These are phyloP conservation scores for Tetrapisispora taiwanensis DNA, from an alignment of 805 yeast species.

Conservation along the genomic window DNA sequence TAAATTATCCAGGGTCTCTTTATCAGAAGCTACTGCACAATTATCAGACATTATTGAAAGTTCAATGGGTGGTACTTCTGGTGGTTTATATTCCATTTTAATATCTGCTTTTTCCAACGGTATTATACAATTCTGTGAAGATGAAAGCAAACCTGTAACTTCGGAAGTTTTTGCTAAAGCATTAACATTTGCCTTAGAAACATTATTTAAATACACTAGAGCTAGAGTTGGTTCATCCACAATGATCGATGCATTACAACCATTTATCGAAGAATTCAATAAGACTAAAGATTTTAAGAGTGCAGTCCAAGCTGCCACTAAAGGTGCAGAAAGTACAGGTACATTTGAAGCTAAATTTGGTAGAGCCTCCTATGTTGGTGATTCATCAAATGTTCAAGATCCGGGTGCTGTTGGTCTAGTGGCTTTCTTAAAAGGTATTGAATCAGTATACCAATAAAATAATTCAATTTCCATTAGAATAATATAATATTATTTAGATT, in stretches of 20 bases:
- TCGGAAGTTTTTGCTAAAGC: conserved; percentile 37
- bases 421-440: conserved; percentile 36
- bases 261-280: conserved; percentile 60
- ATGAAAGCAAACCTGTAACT: conserved; percentile 24
- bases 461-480: no score
- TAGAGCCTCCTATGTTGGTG: conserved; percentile 86
- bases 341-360: conserved; percentile 79
- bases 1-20: conserved; percentile 30
- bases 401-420: conserved; percentile 91
- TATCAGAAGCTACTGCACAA: conserved; percentile 51
- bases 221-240: conserved; percentile 89
- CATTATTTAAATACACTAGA: conserved; percentile 74
- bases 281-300: conserved; percentile 40
- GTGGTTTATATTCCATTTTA: conserved; percentile 82
- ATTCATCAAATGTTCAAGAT: conserved; percentile 63
- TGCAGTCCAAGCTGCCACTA: conserved; percentile 60
- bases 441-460: conserved; percentile 6
- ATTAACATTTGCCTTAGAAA: conserved; percentile 48
- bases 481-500: no score
- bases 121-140: conserved; percentile 25
- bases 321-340: conserved; percentile 71
- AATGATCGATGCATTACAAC: conserved; percentile 78
- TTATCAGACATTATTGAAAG: conserved; percentile 78
- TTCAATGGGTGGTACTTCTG: conserved; percentile 97
- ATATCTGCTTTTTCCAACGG: conserved; percentile 64